Evolutionary conservation across 257 asterid genomes (phyloP).

Genomic region (Fraxinus excelsior): DNA sequence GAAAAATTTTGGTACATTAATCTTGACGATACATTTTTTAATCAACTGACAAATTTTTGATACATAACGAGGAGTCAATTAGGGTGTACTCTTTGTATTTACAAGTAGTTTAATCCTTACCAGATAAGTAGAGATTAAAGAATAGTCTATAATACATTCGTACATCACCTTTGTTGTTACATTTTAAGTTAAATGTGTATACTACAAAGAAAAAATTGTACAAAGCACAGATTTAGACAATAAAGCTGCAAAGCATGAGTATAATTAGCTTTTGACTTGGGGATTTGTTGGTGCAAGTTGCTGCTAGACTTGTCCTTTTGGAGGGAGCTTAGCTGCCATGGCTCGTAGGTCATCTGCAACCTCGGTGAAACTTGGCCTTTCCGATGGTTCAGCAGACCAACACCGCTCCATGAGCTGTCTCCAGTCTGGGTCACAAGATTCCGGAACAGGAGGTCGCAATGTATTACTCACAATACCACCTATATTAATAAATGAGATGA

Average conservation of each 20-base stretch:
- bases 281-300: conserved; percentile 37
- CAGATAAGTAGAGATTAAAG: not conserved
- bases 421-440: conserved; percentile 80
- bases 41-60: too few species aligned
- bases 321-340: conserved; percentile 70
- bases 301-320: conserved; percentile 63
- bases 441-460: conserved; percentile 85
- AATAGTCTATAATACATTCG: not conserved
- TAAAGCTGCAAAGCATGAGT: not conserved
- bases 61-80: too few species aligned
- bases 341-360: conserved; percentile 75
- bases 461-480: conserved; percentile 99
- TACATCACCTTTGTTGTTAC: not conserved
- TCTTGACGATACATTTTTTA: too few species aligned
- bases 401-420: conserved; percentile 85
- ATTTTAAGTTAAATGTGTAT: conserved; percentile 12
- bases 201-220: conserved; percentile 22
- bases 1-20: too few species aligned
- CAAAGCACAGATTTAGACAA: conserved; percentile 9
- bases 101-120: too few species aligned
- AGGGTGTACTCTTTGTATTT: too few species aligned
- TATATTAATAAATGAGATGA: conserved; percentile 17
- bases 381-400: conserved; percentile 92
- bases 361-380: conserved; percentile 79
- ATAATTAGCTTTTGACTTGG: conserved; percentile 49